These are phyloP conservation scores for Claviceps pusilla DNA, from an alignment of 2,329 filamentous ascomycete genomes.

Conservation along the genomic window DNA sequence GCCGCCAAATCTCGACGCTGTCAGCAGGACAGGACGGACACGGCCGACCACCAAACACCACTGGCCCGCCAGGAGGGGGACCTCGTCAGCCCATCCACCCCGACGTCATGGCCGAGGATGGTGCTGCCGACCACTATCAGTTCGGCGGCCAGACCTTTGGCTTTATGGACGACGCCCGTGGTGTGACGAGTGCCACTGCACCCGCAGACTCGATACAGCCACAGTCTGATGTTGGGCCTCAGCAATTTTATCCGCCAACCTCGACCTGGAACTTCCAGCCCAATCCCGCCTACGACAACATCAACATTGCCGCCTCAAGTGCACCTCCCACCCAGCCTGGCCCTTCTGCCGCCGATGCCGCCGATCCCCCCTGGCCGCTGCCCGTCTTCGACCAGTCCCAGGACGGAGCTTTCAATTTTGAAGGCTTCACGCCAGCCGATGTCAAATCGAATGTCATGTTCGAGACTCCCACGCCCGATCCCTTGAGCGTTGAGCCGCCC, in stretches of 20 bases:
- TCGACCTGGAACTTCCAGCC: conserved; percentile 34
- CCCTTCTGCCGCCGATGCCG: conserved; percentile 18
- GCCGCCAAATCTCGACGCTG: not conserved
- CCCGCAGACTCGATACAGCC: conserved; percentile 17
- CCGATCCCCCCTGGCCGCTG: conserved; percentile 23
- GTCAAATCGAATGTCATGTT: conserved; percentile 22
- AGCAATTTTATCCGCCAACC: conserved; percentile 16
- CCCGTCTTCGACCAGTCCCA: conserved; percentile 21
- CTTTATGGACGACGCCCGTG: conserved; percentile 21
- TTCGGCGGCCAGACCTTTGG: conserved; percentile 27
- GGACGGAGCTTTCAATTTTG: conserved; percentile 17
- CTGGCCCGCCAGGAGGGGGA: not conserved
- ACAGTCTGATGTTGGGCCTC: conserved; percentile 19
- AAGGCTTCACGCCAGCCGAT: conserved; percentile 18
- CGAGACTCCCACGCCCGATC: conserved; percentile 4
- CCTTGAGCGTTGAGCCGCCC: not conserved
- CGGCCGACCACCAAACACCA: not conserved
- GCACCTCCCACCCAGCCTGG: conserved; percentile 18
- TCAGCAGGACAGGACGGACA: not conserved
- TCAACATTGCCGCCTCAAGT: conserved; percentile 22
- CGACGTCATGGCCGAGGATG: conserved; percentile 25
- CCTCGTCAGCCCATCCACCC: conserved; percentile 1
- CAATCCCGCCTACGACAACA: conserved; percentile 32
- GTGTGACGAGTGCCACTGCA: conserved; percentile 11
- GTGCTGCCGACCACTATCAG: conserved; percentile 26